phyloP scores from a whole-genome alignment of 176 grass and related monocot species.

The Rhynchospora tenuis region DNA sequence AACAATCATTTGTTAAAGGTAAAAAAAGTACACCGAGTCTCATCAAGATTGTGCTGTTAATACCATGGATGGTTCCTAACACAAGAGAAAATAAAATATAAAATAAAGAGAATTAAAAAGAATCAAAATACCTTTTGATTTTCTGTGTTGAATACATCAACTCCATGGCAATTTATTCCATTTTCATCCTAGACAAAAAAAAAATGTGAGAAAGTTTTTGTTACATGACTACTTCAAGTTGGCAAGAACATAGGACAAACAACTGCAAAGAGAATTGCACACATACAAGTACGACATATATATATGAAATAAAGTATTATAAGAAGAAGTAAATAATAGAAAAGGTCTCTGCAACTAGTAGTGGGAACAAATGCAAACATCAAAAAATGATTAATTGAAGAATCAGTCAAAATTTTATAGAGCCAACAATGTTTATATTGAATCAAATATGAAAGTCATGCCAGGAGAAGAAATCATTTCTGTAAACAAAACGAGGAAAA shows the following conservation, averaged over 20 bases:
- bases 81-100: background rate
- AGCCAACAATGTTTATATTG: background rate
- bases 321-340: background rate
- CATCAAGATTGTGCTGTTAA: background rate
- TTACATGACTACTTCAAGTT: background rate
- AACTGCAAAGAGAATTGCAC: background rate
- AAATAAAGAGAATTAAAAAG: slow-evolving; percentile 5
- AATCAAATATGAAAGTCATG: slow-evolving; percentile 1
- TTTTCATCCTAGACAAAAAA: slow-evolving; percentile 46
- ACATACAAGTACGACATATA: background rate
- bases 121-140: slow-evolving; percentile 56
- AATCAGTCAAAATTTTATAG: background rate
- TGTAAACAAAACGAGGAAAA: background rate
- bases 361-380: background rate
- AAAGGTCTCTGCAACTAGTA: background rate
- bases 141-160: slow-evolving; percentile 79
- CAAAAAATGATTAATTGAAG: background rate
- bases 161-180: slow-evolving; percentile 74
- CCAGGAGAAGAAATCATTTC: background rate
- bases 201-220: background rate
- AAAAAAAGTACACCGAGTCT: background rate
- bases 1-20: background rate
- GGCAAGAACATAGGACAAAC: background rate
- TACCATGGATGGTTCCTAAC: background rate
- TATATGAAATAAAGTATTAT: background rate